Conservation (phyloP, 2,329 filamentous ascomycete species). For the Colletotrichum tanaceti region DNA sequence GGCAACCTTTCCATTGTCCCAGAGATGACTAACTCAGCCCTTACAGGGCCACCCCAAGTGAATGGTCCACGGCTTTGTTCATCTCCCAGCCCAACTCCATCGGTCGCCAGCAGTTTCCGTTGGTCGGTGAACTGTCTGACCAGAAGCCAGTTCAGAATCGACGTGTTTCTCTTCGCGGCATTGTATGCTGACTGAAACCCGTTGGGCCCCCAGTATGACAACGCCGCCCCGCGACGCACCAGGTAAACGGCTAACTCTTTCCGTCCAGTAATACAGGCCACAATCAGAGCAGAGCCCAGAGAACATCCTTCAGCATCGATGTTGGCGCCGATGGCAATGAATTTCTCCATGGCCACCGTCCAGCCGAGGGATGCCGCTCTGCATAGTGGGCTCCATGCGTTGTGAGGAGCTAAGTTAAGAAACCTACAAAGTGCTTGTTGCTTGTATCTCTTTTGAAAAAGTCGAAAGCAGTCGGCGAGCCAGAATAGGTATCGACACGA, state of each 20-base stretch:
- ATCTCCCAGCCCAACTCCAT: neutral
- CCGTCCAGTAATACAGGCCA: neutral
- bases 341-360: neutral
- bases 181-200: neutral
- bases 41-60: neutral
- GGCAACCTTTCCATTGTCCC: neutral
- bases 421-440: neutral
- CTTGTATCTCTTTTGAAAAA: neutral
- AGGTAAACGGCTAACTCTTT: neutral
- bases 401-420: neutral
- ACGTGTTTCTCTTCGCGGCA: neutral
- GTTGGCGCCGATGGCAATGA: neutral
- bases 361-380: neutral
- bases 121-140: constrained; percentile 2
- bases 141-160: constrained; percentile 3
- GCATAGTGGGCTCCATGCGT: neutral
- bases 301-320: neutral
- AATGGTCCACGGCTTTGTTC: neutral
- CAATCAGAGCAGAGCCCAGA: constrained; percentile 10
- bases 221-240: neutral
- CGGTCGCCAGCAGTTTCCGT: neutral
- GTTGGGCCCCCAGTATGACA: neutral
- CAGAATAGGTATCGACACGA: neutral
- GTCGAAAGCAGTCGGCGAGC: neutral
- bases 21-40: neutral